Evolutionary conservation across 2,329 filamentous ascomycete species (phyloP).

Genomic region (Pseudogymnoascus sp.): DNA sequence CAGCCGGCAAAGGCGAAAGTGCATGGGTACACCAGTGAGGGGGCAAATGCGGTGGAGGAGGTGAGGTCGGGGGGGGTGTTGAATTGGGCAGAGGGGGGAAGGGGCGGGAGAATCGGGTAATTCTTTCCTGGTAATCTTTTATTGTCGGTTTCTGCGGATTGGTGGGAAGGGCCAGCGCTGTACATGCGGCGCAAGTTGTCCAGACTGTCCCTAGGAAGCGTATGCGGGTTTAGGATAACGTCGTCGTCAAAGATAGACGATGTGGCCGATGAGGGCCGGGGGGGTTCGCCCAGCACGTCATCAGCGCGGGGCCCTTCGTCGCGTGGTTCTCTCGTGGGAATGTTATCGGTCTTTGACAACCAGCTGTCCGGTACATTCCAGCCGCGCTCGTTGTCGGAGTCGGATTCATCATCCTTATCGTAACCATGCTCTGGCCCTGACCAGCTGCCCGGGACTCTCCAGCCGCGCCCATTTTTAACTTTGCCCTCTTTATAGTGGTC

Average conservation of each 20-base stretch:
- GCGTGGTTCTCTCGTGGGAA: background rate
- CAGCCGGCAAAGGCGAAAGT: conserved; percentile 75
- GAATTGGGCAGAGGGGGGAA: background rate
- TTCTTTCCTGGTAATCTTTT: background rate
- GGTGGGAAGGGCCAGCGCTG: background rate
- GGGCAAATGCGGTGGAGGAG: background rate
- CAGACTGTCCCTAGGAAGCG: background rate
- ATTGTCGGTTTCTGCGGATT: background rate
- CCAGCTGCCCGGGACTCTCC: too few species aligned
- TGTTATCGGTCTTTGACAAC: background rate
- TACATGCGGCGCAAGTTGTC: background rate
- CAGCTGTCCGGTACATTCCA: background rate
- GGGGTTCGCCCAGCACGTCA: background rate
- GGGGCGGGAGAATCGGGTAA: background rate
- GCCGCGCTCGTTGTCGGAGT: background rate
- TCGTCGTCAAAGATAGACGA: background rate
- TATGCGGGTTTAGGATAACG: background rate
- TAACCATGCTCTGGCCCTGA: too few species aligned
- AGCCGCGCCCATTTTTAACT: too few species aligned
- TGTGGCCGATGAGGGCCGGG: background rate
- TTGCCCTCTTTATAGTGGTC: too few species aligned
- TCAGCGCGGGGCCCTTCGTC: background rate
- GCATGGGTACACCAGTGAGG: conserved; percentile 37
- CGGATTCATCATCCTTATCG: too few species aligned
- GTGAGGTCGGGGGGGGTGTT: background rate